These are phyloP conservation scores for Wickerhamiella parazyma DNA, from an alignment of 805 yeast genomes.

Conservation along the genomic window DNA sequence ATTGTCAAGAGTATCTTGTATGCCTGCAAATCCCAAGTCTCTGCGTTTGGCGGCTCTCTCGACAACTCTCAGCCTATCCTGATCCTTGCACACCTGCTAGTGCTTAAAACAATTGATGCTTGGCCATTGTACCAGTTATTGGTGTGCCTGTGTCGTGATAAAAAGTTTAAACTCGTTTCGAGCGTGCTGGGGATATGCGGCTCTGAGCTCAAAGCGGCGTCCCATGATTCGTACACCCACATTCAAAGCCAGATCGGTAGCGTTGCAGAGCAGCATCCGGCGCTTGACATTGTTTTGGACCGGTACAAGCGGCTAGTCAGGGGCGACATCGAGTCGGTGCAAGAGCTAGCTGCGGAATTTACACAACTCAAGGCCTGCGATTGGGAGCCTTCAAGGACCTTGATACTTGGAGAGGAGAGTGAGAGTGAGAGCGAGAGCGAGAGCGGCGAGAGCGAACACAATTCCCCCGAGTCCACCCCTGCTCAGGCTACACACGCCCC, in stretches of 20 bases:
- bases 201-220: background rate
- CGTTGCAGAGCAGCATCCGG: too few species aligned
- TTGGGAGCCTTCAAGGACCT: background rate
- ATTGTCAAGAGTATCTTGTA: background rate
- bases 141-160: background rate
- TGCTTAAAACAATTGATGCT: background rate
- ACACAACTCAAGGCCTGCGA: background rate
- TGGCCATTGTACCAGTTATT: slow-evolving; percentile 1
- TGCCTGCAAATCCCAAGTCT: background rate
- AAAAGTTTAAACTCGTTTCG: background rate
- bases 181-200: background rate
- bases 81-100: slow-evolving; percentile 16
- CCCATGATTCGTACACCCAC: background rate
- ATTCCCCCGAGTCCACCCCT: slow-evolving; percentile 22
- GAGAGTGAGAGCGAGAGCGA: slow-evolving; percentile 16
- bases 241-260: background rate
- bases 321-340: background rate
- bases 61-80: slow-evolving; percentile 39
- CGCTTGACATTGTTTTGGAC: slow-evolving; percentile 30
- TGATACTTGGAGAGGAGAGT: slow-evolving; percentile 4
- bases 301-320: background rate
- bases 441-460: slow-evolving; percentile 12
- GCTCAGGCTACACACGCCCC: background rate
- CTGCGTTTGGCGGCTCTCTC: slow-evolving; percentile 17
- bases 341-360: slow-evolving; percentile 16